Evolutionary conservation across 2,329 filamentous ascomycete species (phyloP).

Genomic region (Scolecobasidium constrictum): DNA sequence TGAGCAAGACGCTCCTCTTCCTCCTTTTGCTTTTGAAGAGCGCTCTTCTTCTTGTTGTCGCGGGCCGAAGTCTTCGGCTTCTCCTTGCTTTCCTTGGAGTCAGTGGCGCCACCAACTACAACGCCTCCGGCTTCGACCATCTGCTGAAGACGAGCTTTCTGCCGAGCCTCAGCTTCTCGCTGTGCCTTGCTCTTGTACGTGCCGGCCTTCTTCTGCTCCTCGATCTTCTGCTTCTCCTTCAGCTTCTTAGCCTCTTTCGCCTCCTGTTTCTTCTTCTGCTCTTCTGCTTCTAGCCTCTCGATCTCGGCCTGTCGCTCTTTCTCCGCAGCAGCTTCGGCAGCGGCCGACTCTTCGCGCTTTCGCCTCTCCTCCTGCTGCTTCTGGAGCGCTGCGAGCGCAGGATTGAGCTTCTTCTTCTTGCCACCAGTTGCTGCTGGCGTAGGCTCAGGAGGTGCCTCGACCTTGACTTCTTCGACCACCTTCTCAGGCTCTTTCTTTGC

Average conservation of each 20-base stretch:
- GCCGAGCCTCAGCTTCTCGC: conserved; percentile 67
- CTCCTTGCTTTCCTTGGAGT: conserved; percentile 49
- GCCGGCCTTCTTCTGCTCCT: conserved; percentile 79
- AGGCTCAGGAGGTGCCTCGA: conserved; percentile 23
- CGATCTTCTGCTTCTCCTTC: conserved; percentile 75
- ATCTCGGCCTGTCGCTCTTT: conserved; percentile 55
- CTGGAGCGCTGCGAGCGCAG: conserved; percentile 62
- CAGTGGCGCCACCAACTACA: conserved; percentile 34
- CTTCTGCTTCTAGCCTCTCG: conserved; percentile 54
- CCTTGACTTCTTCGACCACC: conserved; percentile 24
- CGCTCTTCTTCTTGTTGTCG: conserved; percentile 66
- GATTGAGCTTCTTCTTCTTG: conserved; percentile 84
- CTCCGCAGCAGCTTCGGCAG: conserved; percentile 48
- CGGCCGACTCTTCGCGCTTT: conserved; percentile 53
- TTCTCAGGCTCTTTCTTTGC: conserved; percentile 34
- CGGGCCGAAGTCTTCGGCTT: too few relatives aligned
- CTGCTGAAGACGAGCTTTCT: conserved; percentile 72
- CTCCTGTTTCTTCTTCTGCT: conserved; percentile 59
- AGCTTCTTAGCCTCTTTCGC: conserved; percentile 70
- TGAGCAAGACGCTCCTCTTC: conserved; percentile 30
- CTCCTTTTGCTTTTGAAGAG: conserved; percentile 44
- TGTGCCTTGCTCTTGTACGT: conserved; percentile 81
- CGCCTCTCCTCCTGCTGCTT: conserved; percentile 74
- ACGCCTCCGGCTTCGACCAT: conserved; percentile 71
- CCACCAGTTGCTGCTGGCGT: conserved; percentile 32